Evolutionary conservation across 2,329 filamentous ascomycete species (phyloP).

Genomic region (Hymenoscyphus repandus): DNA sequence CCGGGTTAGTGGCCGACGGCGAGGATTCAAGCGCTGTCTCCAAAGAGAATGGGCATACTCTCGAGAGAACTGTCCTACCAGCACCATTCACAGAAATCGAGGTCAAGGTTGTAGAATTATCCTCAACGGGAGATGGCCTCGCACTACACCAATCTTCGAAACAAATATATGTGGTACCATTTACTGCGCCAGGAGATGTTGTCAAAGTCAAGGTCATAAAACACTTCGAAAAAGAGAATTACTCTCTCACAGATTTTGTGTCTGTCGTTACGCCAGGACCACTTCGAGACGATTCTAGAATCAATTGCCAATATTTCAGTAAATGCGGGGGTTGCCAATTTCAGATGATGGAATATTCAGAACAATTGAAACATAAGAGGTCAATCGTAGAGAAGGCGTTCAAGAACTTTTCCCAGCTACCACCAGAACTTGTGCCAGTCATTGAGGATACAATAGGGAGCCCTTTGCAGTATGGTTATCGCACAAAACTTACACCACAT

Average conservation of each 20-base stretch:
- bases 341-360: conserved; percentile 88
- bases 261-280: conserved; percentile 69
- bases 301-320: conserved; percentile 82
- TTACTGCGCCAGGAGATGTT: conserved; percentile 78
- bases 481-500: conserved; percentile 95
- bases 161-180: conserved; percentile 80
- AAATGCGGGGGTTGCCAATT: conserved; percentile 91
- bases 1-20: neutral
- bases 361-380: conserved; percentile 81
- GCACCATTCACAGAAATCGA: conserved; percentile 71
- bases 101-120: conserved; percentile 74
- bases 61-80: conserved; percentile 41
- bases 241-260: conserved; percentile 78
- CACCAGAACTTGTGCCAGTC: conserved; percentile 66
- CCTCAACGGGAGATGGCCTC: conserved; percentile 88
- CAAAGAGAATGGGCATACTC: neutral
- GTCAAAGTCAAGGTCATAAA: conserved; percentile 74
- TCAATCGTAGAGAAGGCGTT: conserved; percentile 87
- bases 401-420: conserved; percentile 80
- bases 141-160: conserved; percentile 61
- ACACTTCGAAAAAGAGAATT: conserved; percentile 59
- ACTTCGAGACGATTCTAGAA: conserved; percentile 68
- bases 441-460: conserved; percentile 84
- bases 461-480: conserved; percentile 86
- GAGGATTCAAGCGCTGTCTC: neutral